Evolutionary conservation across 2,329 filamentous ascomycete species (phyloP), one percentile per base, ranked within the genome.

Genomic region (Septoria petroselini): DNA sequence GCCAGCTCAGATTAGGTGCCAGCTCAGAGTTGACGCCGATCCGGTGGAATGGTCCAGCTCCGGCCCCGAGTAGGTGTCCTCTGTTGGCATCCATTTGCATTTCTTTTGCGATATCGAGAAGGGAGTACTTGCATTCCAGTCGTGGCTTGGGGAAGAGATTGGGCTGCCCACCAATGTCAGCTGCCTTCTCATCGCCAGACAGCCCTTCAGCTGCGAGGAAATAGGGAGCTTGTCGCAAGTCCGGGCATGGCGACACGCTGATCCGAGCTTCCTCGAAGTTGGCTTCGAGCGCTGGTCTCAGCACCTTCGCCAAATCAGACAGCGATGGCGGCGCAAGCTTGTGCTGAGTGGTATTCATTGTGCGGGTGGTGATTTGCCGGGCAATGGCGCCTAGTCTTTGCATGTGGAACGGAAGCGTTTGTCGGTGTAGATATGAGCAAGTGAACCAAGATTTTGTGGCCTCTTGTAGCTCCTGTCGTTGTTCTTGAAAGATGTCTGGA

Each of bases 161-260:
- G 5, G 63, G 58, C 42, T 65, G 63, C 11, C 63, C 63, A 14
- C 63, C 63, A 9, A 65, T 62, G 45, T 65, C 63, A 44, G 62
- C 61, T 18, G 63, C 49, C 34, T 50, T 37, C 54, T 65, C 64
- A 8, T 59, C 50, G 11, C 62, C 63, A 9, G 50, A 58, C 15
- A 65, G 50, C 18, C 64, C 62, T 55, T 52, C 31, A 19, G 58
- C 55, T 7, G 63, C 61, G 15, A 65, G 58, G 39, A 55, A 42
- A 50, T 58, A 65, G 2, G 63, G 63, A 9, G 59, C 17, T 30
- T 58, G 35, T 1, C 59, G 54, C 3, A 64, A 57, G 40, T 65
- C 62, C 5, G 63, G 63, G 53, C 63, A 65, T 44, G 25, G 38
- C 8, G 47, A 43, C 5, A 65, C 56, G 25, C 31, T 57, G 47